phyloP scores from a whole-genome alignment of 1,139 yeast genomes.

The Scheffersomyces illinoinensis region DNA sequence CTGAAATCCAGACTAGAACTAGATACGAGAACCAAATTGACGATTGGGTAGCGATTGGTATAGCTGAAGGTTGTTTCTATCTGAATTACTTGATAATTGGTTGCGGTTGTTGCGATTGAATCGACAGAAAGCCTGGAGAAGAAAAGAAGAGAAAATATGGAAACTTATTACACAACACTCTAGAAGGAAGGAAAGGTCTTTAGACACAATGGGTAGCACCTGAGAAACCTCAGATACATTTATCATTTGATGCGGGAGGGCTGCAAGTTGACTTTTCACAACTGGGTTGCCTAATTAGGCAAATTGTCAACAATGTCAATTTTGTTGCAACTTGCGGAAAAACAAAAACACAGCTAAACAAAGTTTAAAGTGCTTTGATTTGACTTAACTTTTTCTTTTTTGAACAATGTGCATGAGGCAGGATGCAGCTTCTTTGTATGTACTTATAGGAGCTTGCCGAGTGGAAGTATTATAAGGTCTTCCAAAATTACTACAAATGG shows the following conservation, averaged over 20 bases:
- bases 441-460: neutral
- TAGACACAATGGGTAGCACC: conserved; percentile 3
- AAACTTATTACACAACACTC: neutral
- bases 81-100: neutral
- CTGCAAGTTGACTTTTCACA: conserved; percentile 7
- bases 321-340: conserved; percentile 1
- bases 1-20: neutral
- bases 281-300: conserved; percentile 19
- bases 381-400: neutral
- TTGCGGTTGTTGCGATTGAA: neutral
- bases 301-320: conserved; percentile 20
- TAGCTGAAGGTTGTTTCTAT: neutral
- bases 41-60: neutral
- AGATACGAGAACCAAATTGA: conserved; percentile 9
- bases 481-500: neutral
- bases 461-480: neutral
- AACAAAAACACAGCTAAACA: neutral
- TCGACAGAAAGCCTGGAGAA: conserved; percentile 6
- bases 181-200: neutral
- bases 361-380: neutral
- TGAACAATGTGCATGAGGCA: neutral
- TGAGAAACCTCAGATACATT: conserved; percentile 11
- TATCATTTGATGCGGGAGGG: conserved; percentile 2
- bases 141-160: conserved; percentile 8
- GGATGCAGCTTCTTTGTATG: neutral